phyloP scores from a whole-genome alignment of 1,139 yeast species.

The Debaryomyces nepalensis region DNA sequence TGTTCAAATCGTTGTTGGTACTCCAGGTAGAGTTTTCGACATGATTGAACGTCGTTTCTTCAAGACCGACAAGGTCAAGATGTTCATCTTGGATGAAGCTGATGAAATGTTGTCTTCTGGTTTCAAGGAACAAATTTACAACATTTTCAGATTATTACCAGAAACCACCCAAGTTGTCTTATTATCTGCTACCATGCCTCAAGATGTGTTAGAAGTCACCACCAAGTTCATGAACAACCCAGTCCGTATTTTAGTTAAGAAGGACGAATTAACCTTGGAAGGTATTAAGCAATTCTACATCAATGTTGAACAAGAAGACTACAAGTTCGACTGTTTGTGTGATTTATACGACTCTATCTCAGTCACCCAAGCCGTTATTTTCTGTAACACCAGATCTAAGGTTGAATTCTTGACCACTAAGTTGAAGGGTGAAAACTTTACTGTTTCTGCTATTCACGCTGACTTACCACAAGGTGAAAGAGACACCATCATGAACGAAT shows the following conservation, averaged over 20 bases:
- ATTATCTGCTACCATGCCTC: constrained; percentile 97
- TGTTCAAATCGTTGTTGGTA: constrained; percentile 96
- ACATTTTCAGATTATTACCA: constrained; percentile 93
- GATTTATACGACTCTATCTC: constrained; percentile 98
- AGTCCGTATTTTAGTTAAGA: constrained; percentile 94
- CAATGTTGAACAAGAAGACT: constrained; percentile 91
- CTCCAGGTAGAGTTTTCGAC: constrained; percentile 98
- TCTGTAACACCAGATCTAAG: constrained; percentile 98
- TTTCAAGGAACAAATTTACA: constrained; percentile 97
- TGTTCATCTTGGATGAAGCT: constrained; percentile 99
- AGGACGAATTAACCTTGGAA: constrained; percentile 97
- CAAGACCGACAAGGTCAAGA: constrained; percentile 87
- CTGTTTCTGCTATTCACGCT: constrained; percentile 97
- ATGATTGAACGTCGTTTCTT: constrained; percentile 95
- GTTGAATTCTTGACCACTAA: constrained; percentile 92
- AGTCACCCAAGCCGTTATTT: constrained; percentile 97
- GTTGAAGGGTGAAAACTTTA: constrained; percentile 85
- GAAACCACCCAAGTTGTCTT: constrained; percentile 95
- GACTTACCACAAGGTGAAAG: constrained; percentile 97
- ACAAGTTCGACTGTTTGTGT: constrained; percentile 93
- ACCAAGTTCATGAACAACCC: constrained; percentile 98
- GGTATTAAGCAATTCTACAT: constrained; percentile 97
- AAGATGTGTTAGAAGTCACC: constrained; percentile 95
- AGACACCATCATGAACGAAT: constrained; percentile 97
- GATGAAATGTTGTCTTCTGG: constrained; percentile 98